Base-by-base conservation (phyloP, 164 flowering plant genomes). In the Tinospora cordifolia region DNA sequence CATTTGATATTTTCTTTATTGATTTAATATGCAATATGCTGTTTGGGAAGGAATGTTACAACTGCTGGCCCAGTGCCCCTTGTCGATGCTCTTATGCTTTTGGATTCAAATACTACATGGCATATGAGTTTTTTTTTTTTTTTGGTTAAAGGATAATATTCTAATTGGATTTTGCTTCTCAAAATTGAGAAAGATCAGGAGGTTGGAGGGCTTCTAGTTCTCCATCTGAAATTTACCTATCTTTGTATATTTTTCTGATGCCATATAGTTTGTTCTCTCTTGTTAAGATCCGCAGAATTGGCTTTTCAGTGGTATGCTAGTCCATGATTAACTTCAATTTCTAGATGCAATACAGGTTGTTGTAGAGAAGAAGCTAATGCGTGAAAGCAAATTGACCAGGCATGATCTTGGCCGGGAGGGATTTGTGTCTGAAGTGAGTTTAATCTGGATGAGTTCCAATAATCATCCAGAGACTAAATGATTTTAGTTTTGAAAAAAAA, bases 341-440 rank as follows among this genome's bases (percentile, higher is more conserved):
- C n/a, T 63, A 30, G 8, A 47, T 74, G 69, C 27, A 34, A 68
- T 76, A 72, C 81, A 94, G 99, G 99, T 95, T 6, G 98, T 95
- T 70, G 99, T 92, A 69, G 99, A 95, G 80, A 95, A 92, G 77
- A 95, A 92, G 83, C 65, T 95, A 34, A 92, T 87, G 98, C 89
- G 97, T 51, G 99, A 95, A 78, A 77, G 81, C 40, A 77, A 84
- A 22, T 78, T 86, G 69, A 91, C 91, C 13, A 85, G 99, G 75
- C 99, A 95, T 83, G 98, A 92, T 77, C 24, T 95, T 72, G 97
- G 98, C 21, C 91, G 99, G 59, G 94, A 87, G 72, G 58, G 63
- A 30, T 95, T 95, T 87, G 88, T 95, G 17, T 80, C 87, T 44
- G 89, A 90, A 82, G 99, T 89, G 78, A 83, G 90, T 84, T 80